A percentile compares a stretch with the other conserved stretches of the same genome.
These are phyloP conservation scores for Cladophialophora carrionii DNA, from an alignment of 2,329 filamentous ascomycete species.

Conservation along the genomic window DNA sequence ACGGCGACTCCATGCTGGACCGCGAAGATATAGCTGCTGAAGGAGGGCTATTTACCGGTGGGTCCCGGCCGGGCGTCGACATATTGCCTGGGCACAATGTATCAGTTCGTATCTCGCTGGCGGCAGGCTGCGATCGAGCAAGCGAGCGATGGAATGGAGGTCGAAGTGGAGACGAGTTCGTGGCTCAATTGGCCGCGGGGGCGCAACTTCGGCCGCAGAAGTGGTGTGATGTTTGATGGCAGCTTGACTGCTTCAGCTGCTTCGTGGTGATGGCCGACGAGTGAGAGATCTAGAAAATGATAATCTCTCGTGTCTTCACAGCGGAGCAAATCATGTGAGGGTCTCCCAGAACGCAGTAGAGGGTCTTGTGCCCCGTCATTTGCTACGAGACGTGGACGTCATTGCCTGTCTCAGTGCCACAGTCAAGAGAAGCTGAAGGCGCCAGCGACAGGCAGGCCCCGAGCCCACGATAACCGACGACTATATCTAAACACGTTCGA, in stretches of 20 bases:
- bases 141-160: constrained; percentile 14
- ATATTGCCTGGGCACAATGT: constrained; percentile 16
- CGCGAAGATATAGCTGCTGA: constrained; percentile 27
- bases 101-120: constrained; percentile 9
- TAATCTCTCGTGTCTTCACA: not conserved
- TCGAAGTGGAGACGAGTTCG: constrained; percentile 15
- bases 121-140: constrained; percentile 5
- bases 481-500: not conserved
- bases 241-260: not conserved
- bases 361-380: not conserved
- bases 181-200: constrained; percentile 22
- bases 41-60: constrained; percentile 28
- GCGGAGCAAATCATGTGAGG: not conserved
- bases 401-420: not conserved
- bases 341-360: not conserved
- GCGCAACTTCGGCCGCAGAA: not conserved
- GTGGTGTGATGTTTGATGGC: constrained; percentile 17
- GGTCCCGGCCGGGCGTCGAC: constrained; percentile 31
- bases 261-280: not conserved
- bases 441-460: not conserved
- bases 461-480: not conserved
- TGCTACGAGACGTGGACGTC: not conserved
- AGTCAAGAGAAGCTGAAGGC: not conserved
- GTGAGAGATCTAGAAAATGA: not conserved
- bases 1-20: constrained; percentile 34